Percentiles rank a stretch among this genome's conserved stretches.
phyloP scores from a whole-genome alignment of 306 rosid species.

The Phaseolus lunatus region DNA sequence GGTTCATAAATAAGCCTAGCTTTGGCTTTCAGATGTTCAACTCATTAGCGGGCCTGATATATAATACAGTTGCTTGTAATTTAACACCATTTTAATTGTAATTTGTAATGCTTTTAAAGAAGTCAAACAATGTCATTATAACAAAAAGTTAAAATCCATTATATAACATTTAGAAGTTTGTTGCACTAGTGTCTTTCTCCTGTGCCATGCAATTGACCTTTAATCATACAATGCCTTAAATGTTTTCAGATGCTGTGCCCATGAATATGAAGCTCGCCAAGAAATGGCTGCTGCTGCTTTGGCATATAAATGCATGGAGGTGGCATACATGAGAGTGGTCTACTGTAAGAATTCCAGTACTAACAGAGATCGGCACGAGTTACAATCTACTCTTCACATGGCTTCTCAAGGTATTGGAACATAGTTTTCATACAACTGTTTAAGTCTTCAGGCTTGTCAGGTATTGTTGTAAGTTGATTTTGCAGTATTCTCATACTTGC shows the following conservation, averaged over 20 bases:
- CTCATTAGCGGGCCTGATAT: background rate
- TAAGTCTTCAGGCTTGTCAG: slow-evolving; percentile 21
- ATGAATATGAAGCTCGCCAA: slow-evolving; percentile 63
- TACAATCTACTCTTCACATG: slow-evolving; percentile 67
- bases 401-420: slow-evolving; percentile 74
- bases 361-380: slow-evolving; percentile 65
- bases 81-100: background rate
- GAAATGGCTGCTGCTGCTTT: slow-evolving; percentile 88
- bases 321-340: slow-evolving; percentile 76
- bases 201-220: slow-evolving; percentile 36
- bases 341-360: slow-evolving; percentile 61
- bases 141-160: slow-evolving; percentile 25
- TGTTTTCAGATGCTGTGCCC: slow-evolving; percentile 75
- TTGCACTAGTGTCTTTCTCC: slow-evolving; percentile 26
- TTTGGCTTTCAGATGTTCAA: slow-evolving; percentile 8
- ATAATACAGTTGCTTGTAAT: background rate
- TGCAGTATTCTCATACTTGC: slow-evolving; percentile 40
- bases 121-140: background rate
- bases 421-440: slow-evolving; percentile 39
- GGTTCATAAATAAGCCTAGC: background rate
- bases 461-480: slow-evolving; percentile 30
- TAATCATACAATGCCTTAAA: slow-evolving; percentile 25
- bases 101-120: slow-evolving; percentile 8
- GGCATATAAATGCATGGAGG: slow-evolving; percentile 95
- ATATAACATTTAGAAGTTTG: slow-evolving; percentile 28